These are phyloP conservation scores for Lactarius quietus DNA, from an alignment of 768 basidiomycete species.

Conservation along the genomic window DNA sequence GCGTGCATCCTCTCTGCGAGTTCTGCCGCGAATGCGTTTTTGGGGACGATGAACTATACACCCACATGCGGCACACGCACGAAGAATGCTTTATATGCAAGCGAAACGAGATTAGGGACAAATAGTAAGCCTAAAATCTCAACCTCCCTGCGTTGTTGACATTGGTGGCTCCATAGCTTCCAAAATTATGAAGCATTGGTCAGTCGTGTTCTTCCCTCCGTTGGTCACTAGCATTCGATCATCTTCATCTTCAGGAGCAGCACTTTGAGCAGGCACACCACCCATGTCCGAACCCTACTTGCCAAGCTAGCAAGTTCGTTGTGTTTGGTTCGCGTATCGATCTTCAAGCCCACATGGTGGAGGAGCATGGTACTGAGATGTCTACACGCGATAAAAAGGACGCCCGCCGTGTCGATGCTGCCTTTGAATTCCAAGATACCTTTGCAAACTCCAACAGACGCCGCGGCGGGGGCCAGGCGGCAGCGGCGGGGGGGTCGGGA, in stretches of 20 bases:
- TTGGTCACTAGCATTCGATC: not conserved
- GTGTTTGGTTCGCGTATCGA: constrained; percentile 88
- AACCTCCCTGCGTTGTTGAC: constrained; percentile 3
- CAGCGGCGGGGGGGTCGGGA: constrained; percentile 51
- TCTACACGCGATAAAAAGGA: constrained; percentile 65
- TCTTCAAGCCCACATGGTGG: constrained; percentile 87
- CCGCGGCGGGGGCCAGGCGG: constrained; percentile 39
- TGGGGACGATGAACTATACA: constrained; percentile 87
- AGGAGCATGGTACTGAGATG: constrained; percentile 76
- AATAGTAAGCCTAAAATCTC: constrained; percentile 60
- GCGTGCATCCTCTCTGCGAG: constrained; percentile 73
- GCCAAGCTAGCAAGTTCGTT: constrained; percentile 87
- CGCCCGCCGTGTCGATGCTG: constrained; percentile 59
- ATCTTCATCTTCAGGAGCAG: constrained; percentile 46
- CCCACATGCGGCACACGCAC: constrained; percentile 89
- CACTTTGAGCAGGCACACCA: constrained; percentile 76
- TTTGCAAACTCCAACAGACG: constrained; percentile 36
- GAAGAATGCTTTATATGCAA: constrained; percentile 98
- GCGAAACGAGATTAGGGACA: constrained; percentile 68
- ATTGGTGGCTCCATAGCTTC: constrained; percentile 49
- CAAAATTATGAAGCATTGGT: constrained; percentile 74
- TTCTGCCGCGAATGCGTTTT: constrained; percentile 96
- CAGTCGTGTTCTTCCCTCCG: constrained; percentile 23
- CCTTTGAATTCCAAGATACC: constrained; percentile 65
- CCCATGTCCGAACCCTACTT: constrained; percentile 69